A percentile compares a stretch with the other conserved stretches of the same genome.
These are phyloP conservation scores for Colletotrichum theobromicola DNA, from an alignment of 2,329 filamentous ascomycete species.

Conservation along the genomic window DNA sequence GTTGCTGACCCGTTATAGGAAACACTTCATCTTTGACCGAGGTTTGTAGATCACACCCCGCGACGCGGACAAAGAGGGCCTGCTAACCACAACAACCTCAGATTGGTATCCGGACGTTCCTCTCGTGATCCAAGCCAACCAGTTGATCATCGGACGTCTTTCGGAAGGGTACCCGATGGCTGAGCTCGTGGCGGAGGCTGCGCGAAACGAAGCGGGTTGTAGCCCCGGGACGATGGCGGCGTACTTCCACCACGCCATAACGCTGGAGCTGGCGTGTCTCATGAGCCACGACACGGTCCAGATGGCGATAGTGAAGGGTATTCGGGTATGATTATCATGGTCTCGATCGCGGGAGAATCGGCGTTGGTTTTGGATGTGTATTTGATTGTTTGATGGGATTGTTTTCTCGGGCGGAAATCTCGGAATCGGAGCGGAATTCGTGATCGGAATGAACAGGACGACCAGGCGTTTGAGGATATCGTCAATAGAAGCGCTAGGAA, in stretches of 20 bases:
- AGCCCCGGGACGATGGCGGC: slow-evolving; percentile 15
- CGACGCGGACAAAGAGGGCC: background rate
- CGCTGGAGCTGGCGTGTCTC: slow-evolving; percentile 15
- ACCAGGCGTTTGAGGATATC: background rate
- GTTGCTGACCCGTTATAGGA: background rate
- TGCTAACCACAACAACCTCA: background rate
- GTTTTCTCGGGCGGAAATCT: background rate
- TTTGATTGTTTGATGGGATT: background rate
- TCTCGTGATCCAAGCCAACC: slow-evolving; percentile 18
- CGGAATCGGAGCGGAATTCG: background rate
- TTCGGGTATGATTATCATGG: background rate
- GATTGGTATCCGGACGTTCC: slow-evolving; percentile 18
- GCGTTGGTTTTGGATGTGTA: background rate
- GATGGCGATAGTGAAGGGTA: slow-evolving; percentile 14
- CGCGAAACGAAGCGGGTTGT: slow-evolving; percentile 14
- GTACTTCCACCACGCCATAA: slow-evolving; percentile 16
- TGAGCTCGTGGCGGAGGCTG: slow-evolving; percentile 11
- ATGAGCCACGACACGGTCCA: slow-evolving; percentile 16
- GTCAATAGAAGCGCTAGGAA: background rate
- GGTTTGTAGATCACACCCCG: background rate
- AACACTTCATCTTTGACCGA: slow-evolving; percentile 17
- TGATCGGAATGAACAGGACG: background rate
- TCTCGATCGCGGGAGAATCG: background rate
- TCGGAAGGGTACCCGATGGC: slow-evolving; percentile 1
- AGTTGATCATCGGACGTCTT: slow-evolving; percentile 17